Conservation (phyloP, 2,329 filamentous ascomycete genomes). For the Tolypocladium cylindrosporum region DNA sequence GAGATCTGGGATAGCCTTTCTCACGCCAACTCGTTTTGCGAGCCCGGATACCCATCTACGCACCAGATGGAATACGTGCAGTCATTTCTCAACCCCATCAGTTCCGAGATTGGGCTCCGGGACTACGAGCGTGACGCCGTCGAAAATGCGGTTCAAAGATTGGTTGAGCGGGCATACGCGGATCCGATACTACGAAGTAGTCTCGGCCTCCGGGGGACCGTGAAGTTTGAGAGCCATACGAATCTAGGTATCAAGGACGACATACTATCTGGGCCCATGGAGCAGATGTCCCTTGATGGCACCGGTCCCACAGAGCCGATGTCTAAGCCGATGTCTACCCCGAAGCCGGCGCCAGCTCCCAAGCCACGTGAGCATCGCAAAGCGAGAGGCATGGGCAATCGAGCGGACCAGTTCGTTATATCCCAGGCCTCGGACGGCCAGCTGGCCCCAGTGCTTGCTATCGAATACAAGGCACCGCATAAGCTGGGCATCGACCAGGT, state of each 20-base stretch:
- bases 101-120: constrained; percentile 2
- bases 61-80: not conserved
- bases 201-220: constrained; percentile 19
- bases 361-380: too few relatives aligned
- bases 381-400: constrained; percentile 16
- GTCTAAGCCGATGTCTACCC: too few relatives aligned
- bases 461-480: constrained; percentile 16
- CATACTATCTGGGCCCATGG: constrained; percentile 12
- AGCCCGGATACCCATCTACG: not conserved
- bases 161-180: constrained; percentile 12
- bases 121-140: constrained; percentile 22
- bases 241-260: constrained; percentile 17
- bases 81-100: not conserved
- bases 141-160: constrained; percentile 17
- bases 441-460: not conserved
- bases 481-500: constrained; percentile 23
- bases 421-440: constrained; percentile 4
- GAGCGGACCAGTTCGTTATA: constrained; percentile 21
- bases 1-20: not conserved
- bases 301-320: too few relatives aligned
- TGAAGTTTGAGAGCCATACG: constrained; percentile 26
- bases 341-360: too few relatives aligned
- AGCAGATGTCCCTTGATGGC: constrained; percentile 11
- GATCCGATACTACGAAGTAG: constrained; percentile 9
- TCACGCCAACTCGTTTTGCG: too few relatives aligned